Evolutionary conservation across 169 alveolate genomes (phyloP), one percentile per base, ranked within the genome.

Genomic region (Fabrea salina): DNA sequence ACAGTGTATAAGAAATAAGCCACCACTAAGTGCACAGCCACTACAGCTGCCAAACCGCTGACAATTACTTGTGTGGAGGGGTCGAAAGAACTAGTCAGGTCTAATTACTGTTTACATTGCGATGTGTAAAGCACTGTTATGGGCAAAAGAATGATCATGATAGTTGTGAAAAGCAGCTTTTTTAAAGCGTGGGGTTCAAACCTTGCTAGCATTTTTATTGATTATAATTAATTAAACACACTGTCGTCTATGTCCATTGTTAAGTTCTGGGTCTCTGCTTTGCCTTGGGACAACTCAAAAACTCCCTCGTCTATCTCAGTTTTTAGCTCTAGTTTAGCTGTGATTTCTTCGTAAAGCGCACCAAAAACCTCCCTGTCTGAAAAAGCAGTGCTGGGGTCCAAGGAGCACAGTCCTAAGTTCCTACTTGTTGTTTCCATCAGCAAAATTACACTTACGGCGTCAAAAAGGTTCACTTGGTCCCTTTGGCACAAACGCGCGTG

Each of bases 401-500:
- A n/a, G n/a, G n/a, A n/a, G n/a, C 33, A 11, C 50, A 61, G 11
- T 35, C 74, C 74, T 7, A 37, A 16, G 8, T 51, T 51, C 16
- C 74, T 25, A 30, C 32, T 33, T 7, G 53, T 61, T 16, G 53
- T 16, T 61, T 61, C 74, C 16, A n/a, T n/a, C 0, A 61, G 53
- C 51, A 61, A 13, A 37, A 61, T 25, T 16, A 35, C 50, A 35
- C 51, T 32, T 16, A 37, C 25, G 1, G 53, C 11, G 50, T 61
- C 74, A 61, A 61, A 61, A 5, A 16, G 8, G 25, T 90, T 92
- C 49, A 96, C 90, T 76, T 95, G 99, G 57, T 96, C 97, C 74
- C 99, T 93, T 27, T 97, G 92, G 58, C 98, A 92, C 99, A 98
- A 97, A 82, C 92, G 94, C 30, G 98, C 99, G 83, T 92, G 94